Evolutionary conservation across 371 early-diverging fungal genomes (phyloP), one percentile per base, ranked within the genome.

Genomic region (Nematocida sp.): DNA sequence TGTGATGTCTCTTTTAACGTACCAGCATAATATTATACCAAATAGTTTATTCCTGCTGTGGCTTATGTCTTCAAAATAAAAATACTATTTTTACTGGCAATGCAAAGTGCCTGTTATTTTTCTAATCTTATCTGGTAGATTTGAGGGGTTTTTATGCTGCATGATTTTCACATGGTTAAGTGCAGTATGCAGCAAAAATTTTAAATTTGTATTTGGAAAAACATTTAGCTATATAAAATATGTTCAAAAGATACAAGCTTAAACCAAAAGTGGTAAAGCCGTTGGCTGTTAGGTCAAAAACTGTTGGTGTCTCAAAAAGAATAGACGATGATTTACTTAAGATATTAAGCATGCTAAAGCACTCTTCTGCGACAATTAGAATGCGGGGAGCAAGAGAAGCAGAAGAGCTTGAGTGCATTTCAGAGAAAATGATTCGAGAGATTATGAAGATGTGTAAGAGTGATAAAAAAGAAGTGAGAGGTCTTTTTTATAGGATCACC

Each of bases 171-270:
- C 54, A 54, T 15, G 54, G n/a, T 13, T 20, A 54, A 54, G 1
- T 33, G 33, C 33, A 33, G 33, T 33, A 33, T 13, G 52, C 3
- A 13, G 52, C 52, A 50, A 18, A 50, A 50, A 50, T 13, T 18
- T 60, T 60, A 9, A 25, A 60, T 25, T 60, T 25, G 11, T 60
- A 25, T 60, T 20, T 3, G 1, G 11, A 9, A 18, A 18, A 18
- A 23, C 60, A 33, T 11, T 11, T 18, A 60, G 23, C 11, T 33
- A 0, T 33, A 9, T 33, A 23, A 11, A 9, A 23, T 60, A 78
- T 78, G 80, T 78, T 78, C 69, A 78, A 78, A 70, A 56, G 69
- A 55, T 78, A 78, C 72, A 78, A 78, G 57, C 61, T 78, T 39
- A 47, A 62, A 27, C 66, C 66, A 42, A 78, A 78, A 56, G 44